Evolutionary conservation across 129 eudicot species (phyloP), one percentile per base, ranked within the genome.

Genomic region (Saussurea involucrata): DNA sequence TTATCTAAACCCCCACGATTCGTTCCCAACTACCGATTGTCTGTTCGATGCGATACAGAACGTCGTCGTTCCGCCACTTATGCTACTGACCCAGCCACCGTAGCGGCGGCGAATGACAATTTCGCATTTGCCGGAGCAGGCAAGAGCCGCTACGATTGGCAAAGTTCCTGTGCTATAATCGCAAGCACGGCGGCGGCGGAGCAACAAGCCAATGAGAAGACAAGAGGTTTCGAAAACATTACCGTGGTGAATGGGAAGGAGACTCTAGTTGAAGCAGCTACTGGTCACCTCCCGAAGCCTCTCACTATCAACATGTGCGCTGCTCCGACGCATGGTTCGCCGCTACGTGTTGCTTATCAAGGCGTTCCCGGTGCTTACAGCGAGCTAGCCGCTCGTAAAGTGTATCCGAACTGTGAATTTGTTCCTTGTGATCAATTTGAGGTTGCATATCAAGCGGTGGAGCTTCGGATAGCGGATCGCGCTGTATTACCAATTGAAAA

Each of bases 331-430:
- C 97, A 92, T 78, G 92, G 89, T 2, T 32, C 90, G 0, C 18
- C 69, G n/a, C 82, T 92, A 7, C 95, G 97, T 0, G 97, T 92
- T 4, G 97, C 91, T 1, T 92, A 92, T 67, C 97, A 92, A 32
- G 97, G 97, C 8, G 95, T 89, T 22, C 97, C 95, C 8, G 97
- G 97, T 10, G 95, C 97, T 24, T 92, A 89, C 69, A 87, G 95
- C 68, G 97, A 92, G 40, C 86, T 88, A 1, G 97, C 97, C 0
- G 92, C 97, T 20, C 85, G 89, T 0, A 92, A 92, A 71, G 97
- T 91, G 1, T 92, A 89, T 34, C 92, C 90, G 13, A 70, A 84
- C n/a, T 87, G 95, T 64, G 92, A 92, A 24, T 88, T 89, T 0
- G 81, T 89, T 21, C 95, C 97, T 1, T 92, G 97, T 27, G 97